These are phyloP conservation scores for Metschnikowia aberdeeniae DNA, from an alignment of 805 yeast species.

Conservation along the genomic window DNA sequence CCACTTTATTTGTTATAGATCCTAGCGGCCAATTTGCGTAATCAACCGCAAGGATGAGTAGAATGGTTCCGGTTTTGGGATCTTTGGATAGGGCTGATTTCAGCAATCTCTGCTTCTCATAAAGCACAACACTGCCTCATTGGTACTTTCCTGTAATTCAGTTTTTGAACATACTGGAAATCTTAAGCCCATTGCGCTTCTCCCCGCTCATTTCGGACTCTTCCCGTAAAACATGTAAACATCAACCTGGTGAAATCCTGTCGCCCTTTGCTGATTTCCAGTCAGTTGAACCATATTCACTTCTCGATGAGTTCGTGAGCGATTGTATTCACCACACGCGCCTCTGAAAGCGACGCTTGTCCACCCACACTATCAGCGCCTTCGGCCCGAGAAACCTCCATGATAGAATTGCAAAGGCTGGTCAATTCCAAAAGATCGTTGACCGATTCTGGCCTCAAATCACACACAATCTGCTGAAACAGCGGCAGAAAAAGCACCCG, in stretches of 20 bases:
- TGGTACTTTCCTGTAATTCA: too few species aligned
- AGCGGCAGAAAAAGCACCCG: constrained; percentile 46
- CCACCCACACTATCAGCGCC: constrained; percentile 7
- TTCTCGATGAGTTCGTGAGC: constrained; percentile 15
- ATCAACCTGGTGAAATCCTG: too few species aligned
- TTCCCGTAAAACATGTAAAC: too few species aligned
- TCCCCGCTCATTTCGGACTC: not conserved
- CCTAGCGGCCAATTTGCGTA: not conserved
- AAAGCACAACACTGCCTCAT: too few species aligned
- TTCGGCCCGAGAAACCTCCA: constrained; percentile 39
- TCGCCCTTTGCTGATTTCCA: too few species aligned
- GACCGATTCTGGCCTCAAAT: constrained; percentile 46
- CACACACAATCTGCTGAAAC: constrained; percentile 49
- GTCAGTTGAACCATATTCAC: not conserved
- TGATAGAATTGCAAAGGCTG: constrained; percentile 39
- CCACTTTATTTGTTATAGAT: not conserved
- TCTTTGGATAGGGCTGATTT: too few species aligned
- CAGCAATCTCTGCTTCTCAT: too few species aligned
- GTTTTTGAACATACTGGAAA: too few species aligned
- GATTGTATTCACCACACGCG: constrained; percentile 22
- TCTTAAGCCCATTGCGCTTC: not conserved
- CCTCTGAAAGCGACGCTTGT: constrained; percentile 20
- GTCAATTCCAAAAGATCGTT: constrained; percentile 46
- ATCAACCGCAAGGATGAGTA: too few species aligned
- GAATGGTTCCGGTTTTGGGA: too few species aligned